Evolutionary conservation across 306 rosid species (phyloP), one percentile per base, ranked within the genome.

Genomic region (Cucumis melo): DNA sequence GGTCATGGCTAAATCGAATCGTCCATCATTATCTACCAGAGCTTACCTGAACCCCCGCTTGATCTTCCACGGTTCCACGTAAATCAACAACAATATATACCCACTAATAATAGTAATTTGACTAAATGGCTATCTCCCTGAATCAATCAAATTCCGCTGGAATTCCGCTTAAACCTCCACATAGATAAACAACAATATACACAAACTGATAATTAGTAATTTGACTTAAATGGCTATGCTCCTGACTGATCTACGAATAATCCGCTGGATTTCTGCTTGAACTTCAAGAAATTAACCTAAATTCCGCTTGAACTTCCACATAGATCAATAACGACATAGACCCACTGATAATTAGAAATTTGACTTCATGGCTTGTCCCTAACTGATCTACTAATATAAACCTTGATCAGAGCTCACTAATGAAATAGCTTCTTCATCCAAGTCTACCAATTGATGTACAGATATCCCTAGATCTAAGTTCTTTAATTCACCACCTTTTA

Each of bases 401-500:
- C 76, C 60, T 72, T 21, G 27, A 72, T 27, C 60, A 29, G 9
- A 51, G 59, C 76, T 72, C 16, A 27, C 41, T 48, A 29, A 72
- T 24, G 56, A n/a, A 20, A 24, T 24, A 46, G 21, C 8, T 44
- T 41, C 54, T 67, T 68, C 75, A 68, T 42, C 32, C 7, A 70
- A 21, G 20, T 44, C 5, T 70, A 70, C n/a, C 46, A 15, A 55
- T 27, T 71, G n/a, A 46, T 23, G 58, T 71, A 24, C 75, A 46
- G 12, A 50, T 8, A 42, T 50, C 23, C 38, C 76, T 27, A 72
- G 76, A 72, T 72, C 76, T 72, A 72, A 72, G 44, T 72, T 72
- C 60, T 32, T 72, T 24, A 48, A 72, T 32, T 21, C 64, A 19
- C 65, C 24, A 51, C 19, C 67, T 56, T 7, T 65, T 65, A 57